Percentiles rank a stretch among this genome's conserved stretches.
These are phyloP conservation scores for Starmerella floricola DNA, from an alignment of 805 yeast genomes.

Conservation along the genomic window DNA sequence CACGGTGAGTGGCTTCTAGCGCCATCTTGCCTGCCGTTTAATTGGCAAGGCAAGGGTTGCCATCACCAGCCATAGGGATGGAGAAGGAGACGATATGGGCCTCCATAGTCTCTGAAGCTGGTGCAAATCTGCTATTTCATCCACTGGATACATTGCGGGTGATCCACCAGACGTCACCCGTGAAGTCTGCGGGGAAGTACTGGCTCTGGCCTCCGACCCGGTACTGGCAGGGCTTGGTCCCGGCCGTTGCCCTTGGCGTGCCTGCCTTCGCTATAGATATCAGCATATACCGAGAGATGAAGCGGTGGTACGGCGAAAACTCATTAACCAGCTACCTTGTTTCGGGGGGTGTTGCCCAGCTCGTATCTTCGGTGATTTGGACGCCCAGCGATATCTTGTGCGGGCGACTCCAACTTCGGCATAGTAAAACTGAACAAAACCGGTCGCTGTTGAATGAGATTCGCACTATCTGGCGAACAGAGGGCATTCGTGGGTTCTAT, in stretches of 20 bases:
- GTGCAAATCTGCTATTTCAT: constrained; percentile 27
- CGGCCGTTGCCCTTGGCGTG: constrained; percentile 28
- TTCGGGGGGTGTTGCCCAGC: constrained; percentile 30
- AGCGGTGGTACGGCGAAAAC: constrained; percentile 26
- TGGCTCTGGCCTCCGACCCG: constrained; percentile 19
- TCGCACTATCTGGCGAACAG: constrained; percentile 37
- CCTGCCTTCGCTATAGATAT: constrained; percentile 32
- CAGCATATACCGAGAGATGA: constrained; percentile 29
- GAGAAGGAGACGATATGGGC: constrained; percentile 6
- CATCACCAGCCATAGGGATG: constrained; percentile 1
- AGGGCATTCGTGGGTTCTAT: constrained; percentile 64
- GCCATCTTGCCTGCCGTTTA: too few relatives aligned
- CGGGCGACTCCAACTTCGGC: constrained; percentile 28
- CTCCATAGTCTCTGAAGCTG: constrained; percentile 5
- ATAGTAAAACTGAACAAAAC: not conserved
- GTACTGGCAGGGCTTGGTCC: constrained; percentile 31
- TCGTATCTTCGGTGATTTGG: constrained; percentile 28
- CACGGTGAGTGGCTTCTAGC: too few relatives aligned
- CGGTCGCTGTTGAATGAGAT: constrained; percentile 13
- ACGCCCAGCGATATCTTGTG: constrained; percentile 33
- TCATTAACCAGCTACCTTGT: constrained; percentile 24
- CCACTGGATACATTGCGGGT: constrained; percentile 32
- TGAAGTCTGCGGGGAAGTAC: constrained; percentile 26
- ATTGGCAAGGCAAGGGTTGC: too few relatives aligned
- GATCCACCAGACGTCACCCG: constrained; percentile 31